Evolutionary conservation across 345 rosid species (phyloP).

Genomic region (Acer negundo): DNA sequence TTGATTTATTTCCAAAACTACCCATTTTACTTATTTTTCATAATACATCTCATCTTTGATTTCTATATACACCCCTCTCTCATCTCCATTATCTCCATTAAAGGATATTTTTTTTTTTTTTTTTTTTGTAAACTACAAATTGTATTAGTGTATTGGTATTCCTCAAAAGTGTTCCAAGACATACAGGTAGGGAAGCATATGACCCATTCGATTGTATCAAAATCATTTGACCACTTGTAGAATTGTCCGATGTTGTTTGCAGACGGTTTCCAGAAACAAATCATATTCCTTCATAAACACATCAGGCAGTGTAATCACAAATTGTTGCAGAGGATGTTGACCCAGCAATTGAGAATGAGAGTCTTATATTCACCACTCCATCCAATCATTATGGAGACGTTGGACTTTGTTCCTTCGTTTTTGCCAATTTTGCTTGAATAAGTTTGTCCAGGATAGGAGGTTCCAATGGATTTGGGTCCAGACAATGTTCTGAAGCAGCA

Average conservation of each 20-base stretch:
- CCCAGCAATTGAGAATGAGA: neutral
- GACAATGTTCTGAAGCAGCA: constrained; percentile 92
- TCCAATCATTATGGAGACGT: constrained; percentile 22
- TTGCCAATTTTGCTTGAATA: constrained; percentile 80
- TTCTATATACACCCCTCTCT: too few species aligned
- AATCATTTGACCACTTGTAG: too few species aligned
- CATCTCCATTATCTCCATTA: too few species aligned
- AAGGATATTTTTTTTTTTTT: too few species aligned
- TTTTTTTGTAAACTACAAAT: neutral
- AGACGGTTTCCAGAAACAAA: too few species aligned
- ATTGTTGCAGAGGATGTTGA: constrained; percentile 3
- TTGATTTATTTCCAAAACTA: too few species aligned
- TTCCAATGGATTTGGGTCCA: constrained; percentile 88
- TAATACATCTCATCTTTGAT: too few species aligned
- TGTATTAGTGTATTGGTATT: too few species aligned
- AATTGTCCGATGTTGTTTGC: too few species aligned
- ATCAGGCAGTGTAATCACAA: neutral
- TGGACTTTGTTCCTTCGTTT: constrained; percentile 49
- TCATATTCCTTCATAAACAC: too few species aligned
- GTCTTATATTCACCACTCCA: neutral
- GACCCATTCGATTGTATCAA: neutral
- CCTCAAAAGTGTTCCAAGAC: neutral
- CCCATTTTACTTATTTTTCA: too few species aligned
- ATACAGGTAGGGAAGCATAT: neutral
- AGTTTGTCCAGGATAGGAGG: constrained; percentile 97